These are phyloP conservation scores for Capsicum rhomboideum DNA, from an alignment of 257 asterid species.

Conservation along the genomic window DNA sequence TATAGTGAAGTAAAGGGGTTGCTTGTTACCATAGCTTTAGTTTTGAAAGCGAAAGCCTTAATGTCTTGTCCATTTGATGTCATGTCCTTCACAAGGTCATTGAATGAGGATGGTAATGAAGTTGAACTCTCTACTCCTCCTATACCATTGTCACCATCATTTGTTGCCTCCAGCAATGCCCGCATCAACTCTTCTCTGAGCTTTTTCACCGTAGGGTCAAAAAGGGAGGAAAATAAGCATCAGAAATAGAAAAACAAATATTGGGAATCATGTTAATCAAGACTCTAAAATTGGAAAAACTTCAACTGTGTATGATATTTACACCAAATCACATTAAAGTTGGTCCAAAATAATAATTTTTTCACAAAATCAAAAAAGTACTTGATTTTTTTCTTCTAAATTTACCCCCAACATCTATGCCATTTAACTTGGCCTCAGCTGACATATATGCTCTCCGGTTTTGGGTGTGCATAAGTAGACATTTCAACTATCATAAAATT, in stretches of 20 bases:
- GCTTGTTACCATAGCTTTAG: constrained; percentile 59
- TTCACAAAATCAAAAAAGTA: too few relatives aligned
- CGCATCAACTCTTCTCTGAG: constrained; percentile 86
- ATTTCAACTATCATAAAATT: too few relatives aligned
- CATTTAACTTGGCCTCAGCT: too few relatives aligned
- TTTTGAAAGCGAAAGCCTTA: constrained; percentile 64
- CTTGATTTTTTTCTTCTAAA: too few relatives aligned
- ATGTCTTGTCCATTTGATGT: constrained; percentile 60
- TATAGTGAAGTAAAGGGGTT: neutral
- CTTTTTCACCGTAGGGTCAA: constrained; percentile 40
- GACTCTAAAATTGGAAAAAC: neutral
- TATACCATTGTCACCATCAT: constrained; percentile 23
- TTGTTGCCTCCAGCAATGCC: constrained; percentile 60
- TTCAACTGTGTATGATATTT: neutral
- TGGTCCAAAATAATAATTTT: too few relatives aligned
- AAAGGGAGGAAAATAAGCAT: constrained; percentile 2
- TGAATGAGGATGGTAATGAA: constrained; percentile 41
- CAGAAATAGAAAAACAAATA: neutral
- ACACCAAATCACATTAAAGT: neutral
- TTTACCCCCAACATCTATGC: too few relatives aligned
- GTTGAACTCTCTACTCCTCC: constrained; percentile 22
- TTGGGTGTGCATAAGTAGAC: too few relatives aligned
- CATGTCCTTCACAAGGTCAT: constrained; percentile 72
- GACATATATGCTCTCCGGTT: too few relatives aligned
- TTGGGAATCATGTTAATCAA: neutral